Percentiles rank a stretch among this genome's conserved stretches.
Conservation (phyloP, 768 basidiomycete species). For the Suillus decipiens region DNA sequence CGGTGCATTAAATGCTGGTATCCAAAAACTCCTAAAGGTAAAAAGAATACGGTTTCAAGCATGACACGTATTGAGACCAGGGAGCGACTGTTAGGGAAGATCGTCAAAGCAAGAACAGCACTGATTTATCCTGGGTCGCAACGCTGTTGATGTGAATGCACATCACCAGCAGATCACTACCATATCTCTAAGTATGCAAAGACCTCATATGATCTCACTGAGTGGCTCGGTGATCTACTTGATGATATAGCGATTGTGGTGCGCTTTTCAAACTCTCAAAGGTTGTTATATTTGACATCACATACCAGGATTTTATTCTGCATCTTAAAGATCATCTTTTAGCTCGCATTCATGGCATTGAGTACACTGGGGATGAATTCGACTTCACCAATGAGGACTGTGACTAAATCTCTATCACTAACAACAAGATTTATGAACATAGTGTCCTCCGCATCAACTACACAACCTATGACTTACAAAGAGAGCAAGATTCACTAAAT, state of each 20-base stretch:
- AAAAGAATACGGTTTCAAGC: conserved; percentile 20
- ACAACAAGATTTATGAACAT: conserved; percentile 37
- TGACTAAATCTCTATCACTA: conserved; percentile 21
- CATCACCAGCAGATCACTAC: conserved; percentile 27
- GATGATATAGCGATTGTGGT: conserved; percentile 30
- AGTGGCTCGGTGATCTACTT: conserved; percentile 2
- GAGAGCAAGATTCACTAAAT: conserved; percentile 30
- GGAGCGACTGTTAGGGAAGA: conserved; percentile 19
- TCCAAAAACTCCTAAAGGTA: conserved; percentile 35
- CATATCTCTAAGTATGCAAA: conserved; percentile 23
- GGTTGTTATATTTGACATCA: conserved; percentile 27
- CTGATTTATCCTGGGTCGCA: neutral
- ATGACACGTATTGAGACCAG: no score
- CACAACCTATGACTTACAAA: conserved; percentile 32
- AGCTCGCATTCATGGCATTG: neutral
- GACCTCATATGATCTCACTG: conserved; percentile 16
- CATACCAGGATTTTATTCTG: conserved; percentile 32
- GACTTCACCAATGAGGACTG: conserved; percentile 27
- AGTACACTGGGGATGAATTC: conserved; percentile 17
- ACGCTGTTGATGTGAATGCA: conserved; percentile 17
- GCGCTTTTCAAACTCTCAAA: neutral
- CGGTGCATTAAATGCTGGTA: conserved; percentile 38
- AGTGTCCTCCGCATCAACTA: conserved; percentile 33
- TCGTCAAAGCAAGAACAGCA: conserved; percentile 6
- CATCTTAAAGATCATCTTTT: conserved; percentile 13